A percentile compares a stretch with the other conserved stretches of the same genome.
These are phyloP conservation scores for Trypanosoma boissoni DNA, from an alignment of 208 protist species.

Conservation along the genomic window DNA sequence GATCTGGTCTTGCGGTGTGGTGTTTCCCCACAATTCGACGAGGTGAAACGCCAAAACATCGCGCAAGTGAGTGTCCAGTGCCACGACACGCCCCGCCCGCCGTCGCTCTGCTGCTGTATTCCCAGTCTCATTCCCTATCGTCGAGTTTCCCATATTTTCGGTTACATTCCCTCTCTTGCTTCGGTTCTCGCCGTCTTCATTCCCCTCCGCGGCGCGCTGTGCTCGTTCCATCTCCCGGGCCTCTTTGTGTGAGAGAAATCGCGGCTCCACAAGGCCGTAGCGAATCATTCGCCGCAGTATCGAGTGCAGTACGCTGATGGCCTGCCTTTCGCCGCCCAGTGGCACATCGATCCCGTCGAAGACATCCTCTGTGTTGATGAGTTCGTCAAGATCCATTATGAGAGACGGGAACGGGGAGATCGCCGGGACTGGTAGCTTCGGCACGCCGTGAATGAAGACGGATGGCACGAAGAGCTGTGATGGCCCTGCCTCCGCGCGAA, in stretches of 20 bases:
- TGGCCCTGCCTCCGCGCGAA: slow-evolving; percentile 24
- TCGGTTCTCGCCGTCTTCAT: neutral
- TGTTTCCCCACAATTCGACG: slow-evolving; percentile 20
- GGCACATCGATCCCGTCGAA: neutral
- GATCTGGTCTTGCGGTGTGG: neutral
- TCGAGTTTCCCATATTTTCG: neutral
- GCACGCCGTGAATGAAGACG: slow-evolving; percentile 28
- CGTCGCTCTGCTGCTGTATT: neutral
- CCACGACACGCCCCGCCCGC: slow-evolving; percentile 1
- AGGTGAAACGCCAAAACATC: slow-evolving; percentile 20
- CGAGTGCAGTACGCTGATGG: too few relatives aligned
- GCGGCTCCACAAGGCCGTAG: slow-evolving; percentile 24
- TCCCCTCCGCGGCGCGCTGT: neutral
- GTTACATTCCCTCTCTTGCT: neutral
- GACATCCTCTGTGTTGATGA: slow-evolving; percentile 4
- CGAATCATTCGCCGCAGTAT: slow-evolving; percentile 15
- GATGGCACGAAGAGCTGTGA: slow-evolving; percentile 27
- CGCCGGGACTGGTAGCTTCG: neutral
- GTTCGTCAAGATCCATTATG: slow-evolving; percentile 12
- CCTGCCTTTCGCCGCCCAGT: too few relatives aligned
- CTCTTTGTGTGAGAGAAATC: slow-evolving; percentile 21
- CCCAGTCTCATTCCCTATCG: neutral
- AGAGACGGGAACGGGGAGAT: slow-evolving; percentile 1
- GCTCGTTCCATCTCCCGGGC: slow-evolving; percentile 8
- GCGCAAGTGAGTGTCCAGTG: slow-evolving; percentile 11